A percentile compares a stretch with the other conserved stretches of the same genome.
phyloP scores from a whole-genome alignment of 352 stramenopile genomes.

The Aphanomyces stellatus region DNA sequence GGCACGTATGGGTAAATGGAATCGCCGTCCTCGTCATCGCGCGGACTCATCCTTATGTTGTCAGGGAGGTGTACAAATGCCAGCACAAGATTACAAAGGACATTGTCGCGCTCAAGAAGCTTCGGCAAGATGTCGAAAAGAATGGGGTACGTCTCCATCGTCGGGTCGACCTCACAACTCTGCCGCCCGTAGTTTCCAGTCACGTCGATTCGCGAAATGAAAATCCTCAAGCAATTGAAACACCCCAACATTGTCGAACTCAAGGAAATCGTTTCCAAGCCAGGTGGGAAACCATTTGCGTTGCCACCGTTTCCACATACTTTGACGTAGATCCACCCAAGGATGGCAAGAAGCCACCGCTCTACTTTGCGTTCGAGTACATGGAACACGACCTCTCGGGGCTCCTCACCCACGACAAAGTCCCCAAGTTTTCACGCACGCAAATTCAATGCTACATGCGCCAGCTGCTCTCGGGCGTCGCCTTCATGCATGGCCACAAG shows the following conservation, averaged over 20 bases:
- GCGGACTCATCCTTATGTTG: background rate
- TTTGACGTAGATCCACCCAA: conserved; percentile 46
- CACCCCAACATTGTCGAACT: conserved; percentile 94
- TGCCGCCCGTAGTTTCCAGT: conserved; percentile 73
- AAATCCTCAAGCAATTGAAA: conserved; percentile 93
- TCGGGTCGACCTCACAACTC: background rate
- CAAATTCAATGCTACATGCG: conserved; percentile 87
- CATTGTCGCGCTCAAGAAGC: conserved; percentile 80
- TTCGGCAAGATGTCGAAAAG: conserved; percentile 77
- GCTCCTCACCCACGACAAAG: conserved; percentile 67
- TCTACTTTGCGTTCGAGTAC: conserved; percentile 85
- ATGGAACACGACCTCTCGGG: conserved; percentile 81
- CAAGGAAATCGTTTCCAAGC: conserved; percentile 91
- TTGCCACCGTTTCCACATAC: background rate
- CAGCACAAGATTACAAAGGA: conserved; percentile 82
- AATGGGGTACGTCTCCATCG: conserved; percentile 45
- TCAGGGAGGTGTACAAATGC: conserved; percentile 82
- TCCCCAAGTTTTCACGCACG: conserved; percentile 67
- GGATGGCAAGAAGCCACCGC: conserved; percentile 70
- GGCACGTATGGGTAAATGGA: conserved; percentile 75
- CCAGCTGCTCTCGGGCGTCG: conserved; percentile 65
- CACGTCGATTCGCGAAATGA: conserved; percentile 96
- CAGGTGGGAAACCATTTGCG: conserved; percentile 7
- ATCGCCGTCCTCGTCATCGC: background rate
- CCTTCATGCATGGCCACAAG: conserved; percentile 85